These are phyloP conservation scores for Babesia divergens DNA, from an alignment of 169 alveolate genomes.

Conservation along the genomic window DNA sequence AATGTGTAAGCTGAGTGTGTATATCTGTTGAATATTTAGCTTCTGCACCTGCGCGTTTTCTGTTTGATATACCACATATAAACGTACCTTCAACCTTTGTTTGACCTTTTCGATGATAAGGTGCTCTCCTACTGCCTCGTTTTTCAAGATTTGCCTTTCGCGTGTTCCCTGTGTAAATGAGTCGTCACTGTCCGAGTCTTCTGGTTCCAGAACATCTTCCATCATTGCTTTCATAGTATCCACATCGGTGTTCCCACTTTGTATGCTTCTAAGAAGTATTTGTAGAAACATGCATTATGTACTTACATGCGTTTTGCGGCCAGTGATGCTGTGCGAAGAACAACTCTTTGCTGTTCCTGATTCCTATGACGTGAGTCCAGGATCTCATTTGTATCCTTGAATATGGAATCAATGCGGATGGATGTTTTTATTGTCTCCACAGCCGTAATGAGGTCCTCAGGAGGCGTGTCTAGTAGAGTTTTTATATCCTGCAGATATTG, in stretches of 20 bases:
- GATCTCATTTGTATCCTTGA: neutral
- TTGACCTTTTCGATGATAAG: constrained; percentile 28
- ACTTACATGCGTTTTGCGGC: constrained; percentile 1
- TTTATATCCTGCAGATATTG: constrained; percentile 27
- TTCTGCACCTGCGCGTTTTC: constrained; percentile 31
- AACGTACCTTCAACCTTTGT: constrained; percentile 38
- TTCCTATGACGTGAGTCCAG: neutral
- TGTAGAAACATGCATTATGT: neutral
- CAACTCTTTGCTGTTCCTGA: neutral
- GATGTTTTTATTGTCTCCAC: constrained; percentile 1
- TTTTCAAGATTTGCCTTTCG: too few species aligned
- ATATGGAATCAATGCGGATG: neutral
- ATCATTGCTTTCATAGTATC: neutral
- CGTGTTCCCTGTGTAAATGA: neutral
- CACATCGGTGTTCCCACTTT: neutral
- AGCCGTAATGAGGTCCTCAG: constrained; percentile 23
- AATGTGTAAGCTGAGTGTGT: constrained; percentile 52
- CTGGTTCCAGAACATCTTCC: constrained; percentile 3
- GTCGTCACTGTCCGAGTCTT: neutral
- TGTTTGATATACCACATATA: too few species aligned
- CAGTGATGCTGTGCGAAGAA: neutral
- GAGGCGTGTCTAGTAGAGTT: constrained; percentile 19
- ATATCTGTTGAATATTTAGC: constrained; percentile 32
- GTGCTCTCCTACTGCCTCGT: neutral
- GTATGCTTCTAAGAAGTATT: neutral